Conservation (phyloP, 768 basidiomycete species). For the Arthromyces matolae region DNA sequence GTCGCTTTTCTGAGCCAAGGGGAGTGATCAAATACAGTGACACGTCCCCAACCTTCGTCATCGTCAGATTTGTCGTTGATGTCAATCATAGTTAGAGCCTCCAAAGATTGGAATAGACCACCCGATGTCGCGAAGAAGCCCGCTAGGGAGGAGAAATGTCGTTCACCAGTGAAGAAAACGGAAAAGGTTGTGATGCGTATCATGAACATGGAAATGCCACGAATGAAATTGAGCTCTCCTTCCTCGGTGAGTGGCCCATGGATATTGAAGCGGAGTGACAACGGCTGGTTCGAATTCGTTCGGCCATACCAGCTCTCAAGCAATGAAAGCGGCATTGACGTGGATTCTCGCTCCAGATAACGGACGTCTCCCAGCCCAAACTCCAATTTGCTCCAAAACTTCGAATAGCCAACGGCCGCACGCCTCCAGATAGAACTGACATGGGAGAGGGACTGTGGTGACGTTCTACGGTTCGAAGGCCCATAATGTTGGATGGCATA, state of each 20-base stretch:
- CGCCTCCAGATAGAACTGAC: constrained; percentile 5
- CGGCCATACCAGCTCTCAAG: background rate
- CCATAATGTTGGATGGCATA: background rate
- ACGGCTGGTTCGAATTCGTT: background rate
- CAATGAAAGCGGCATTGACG: background rate
- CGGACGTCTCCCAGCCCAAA: too few relatives aligned
- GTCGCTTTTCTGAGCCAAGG: background rate
- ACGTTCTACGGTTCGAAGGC: background rate
- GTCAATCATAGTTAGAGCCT: background rate
- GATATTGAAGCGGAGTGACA: background rate
- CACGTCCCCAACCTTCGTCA: background rate
- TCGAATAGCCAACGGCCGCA: background rate
- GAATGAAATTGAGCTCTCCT: background rate
- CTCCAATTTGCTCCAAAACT: constrained; percentile 1
- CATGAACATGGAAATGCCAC: background rate
- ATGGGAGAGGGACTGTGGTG: background rate
- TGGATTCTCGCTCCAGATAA: too few relatives aligned
- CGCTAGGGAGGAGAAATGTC: background rate
- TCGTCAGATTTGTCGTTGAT: background rate
- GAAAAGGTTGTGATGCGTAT: background rate
- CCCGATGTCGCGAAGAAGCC: background rate
- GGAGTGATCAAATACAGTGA: background rate
- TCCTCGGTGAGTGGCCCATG: too few relatives aligned
- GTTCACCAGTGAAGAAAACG: background rate
- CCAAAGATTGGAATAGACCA: background rate